phyloP scores from a whole-genome alignment of 176 grass and related monocot species.

The Chrysopogon serrulatus region DNA sequence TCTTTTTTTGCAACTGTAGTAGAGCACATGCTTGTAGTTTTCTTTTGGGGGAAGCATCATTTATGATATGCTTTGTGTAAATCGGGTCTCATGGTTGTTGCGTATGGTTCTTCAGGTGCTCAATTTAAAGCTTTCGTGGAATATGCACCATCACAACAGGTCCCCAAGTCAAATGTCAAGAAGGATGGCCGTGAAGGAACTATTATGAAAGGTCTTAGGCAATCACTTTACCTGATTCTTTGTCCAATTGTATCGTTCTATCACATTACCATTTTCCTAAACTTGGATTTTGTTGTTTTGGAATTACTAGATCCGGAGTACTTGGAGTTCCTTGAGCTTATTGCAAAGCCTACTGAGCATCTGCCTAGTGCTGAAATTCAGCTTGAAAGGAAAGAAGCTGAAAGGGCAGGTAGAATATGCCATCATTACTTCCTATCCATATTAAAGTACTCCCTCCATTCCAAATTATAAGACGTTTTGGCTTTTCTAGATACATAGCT shows the following conservation, averaged over 20 bases:
- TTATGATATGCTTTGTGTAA: conserved; percentile 17
- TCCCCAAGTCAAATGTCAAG: conserved; percentile 69
- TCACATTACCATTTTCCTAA: conserved; percentile 18
- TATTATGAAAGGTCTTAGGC: conserved; percentile 66
- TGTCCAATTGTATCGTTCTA: background rate
- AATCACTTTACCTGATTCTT: background rate
- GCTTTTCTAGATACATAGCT: background rate
- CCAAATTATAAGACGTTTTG: background rate
- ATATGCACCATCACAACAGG: conserved; percentile 84
- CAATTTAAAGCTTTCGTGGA: conserved; percentile 93
- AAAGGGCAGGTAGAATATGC: conserved; percentile 72
- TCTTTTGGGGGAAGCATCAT: background rate
- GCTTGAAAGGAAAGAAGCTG: conserved; percentile 97
- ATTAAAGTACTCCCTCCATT: background rate
- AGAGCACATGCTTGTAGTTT: background rate
- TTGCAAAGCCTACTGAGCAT: conserved; percentile 85
- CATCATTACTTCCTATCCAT: background rate
- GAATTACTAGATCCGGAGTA: conserved; percentile 82
- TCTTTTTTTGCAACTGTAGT: background rate
- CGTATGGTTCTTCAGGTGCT: conserved; percentile 59
- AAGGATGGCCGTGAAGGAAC: conserved; percentile 92
- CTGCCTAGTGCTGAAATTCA: conserved; percentile 99
- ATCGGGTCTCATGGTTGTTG: conserved; percentile 16
- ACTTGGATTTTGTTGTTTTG: conserved; percentile 12
- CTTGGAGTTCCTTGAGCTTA: conserved; percentile 81